Percentiles rank a stretch among this genome's conserved stretches.
These are phyloP conservation scores for Colletotrichum liaoningense DNA, from an alignment of 2,329 filamentous ascomycete genomes.

Conservation along the genomic window DNA sequence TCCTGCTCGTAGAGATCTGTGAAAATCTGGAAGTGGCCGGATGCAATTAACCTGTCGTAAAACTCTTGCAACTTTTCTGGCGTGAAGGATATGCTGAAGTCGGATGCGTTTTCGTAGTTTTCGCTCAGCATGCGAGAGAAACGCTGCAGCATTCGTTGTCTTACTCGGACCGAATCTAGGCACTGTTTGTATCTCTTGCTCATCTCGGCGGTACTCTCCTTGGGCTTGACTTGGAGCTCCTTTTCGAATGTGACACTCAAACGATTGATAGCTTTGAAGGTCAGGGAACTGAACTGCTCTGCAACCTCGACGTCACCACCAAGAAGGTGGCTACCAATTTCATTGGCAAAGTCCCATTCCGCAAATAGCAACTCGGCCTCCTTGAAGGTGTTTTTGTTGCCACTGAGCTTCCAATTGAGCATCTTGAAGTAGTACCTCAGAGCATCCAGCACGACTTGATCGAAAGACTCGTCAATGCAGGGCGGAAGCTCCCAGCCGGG, in stretches of 20 bases:
- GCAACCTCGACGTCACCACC: slow-evolving; percentile 96
- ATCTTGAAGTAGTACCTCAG: slow-evolving; percentile 99
- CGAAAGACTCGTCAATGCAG: slow-evolving; percentile 97
- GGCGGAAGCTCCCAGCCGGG: slow-evolving; percentile 95
- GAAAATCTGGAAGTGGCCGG: slow-evolving; percentile 89
- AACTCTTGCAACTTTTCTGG: slow-evolving; percentile 79
- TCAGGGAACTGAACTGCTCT: slow-evolving; percentile 95
- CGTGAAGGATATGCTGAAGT: slow-evolving; percentile 85
- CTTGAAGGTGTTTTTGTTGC: slow-evolving; percentile 99
- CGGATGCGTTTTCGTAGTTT: slow-evolving; percentile 95
- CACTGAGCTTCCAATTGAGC: slow-evolving; percentile 96
- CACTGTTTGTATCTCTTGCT: slow-evolving; percentile 97
- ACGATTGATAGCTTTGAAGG: slow-evolving; percentile 90
- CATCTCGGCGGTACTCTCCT: slow-evolving; percentile 88
- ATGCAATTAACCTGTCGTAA: slow-evolving; percentile 82
- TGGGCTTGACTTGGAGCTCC: slow-evolving; percentile 85
- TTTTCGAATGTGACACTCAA: slow-evolving; percentile 92
- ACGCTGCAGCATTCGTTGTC: slow-evolving; percentile 95
- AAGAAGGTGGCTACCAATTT: slow-evolving; percentile 90
- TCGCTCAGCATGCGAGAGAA: slow-evolving; percentile 92
- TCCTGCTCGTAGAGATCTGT: slow-evolving; percentile 77
- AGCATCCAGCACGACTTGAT: slow-evolving; percentile 89
- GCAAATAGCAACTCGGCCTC: slow-evolving; percentile 97
- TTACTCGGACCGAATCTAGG: slow-evolving; percentile 93
- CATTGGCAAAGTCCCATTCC: slow-evolving; percentile 97